Conservation (phyloP, 495 filamentous ascomycete species). For the Xylaria acuta region DNA sequence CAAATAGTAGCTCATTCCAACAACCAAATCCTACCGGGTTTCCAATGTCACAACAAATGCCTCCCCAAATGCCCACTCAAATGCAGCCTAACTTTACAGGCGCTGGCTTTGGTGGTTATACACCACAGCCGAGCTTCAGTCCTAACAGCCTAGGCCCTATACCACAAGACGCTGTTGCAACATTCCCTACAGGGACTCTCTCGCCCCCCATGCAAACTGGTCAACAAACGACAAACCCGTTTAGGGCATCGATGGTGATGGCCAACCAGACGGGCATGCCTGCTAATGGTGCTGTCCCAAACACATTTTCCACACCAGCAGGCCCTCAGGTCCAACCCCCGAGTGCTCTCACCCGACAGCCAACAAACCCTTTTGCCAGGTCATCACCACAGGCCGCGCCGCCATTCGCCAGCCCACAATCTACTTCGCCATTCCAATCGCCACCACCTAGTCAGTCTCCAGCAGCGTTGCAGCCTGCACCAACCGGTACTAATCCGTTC, state of each 20-base stretch:
- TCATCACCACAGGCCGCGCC: constrained; percentile 56
- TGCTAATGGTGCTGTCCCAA: constrained; percentile 34
- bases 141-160: constrained; percentile 62
- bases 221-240: constrained; percentile 80
- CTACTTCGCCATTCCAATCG: constrained; percentile 57
- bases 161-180: constrained; percentile 68
- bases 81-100: constrained; percentile 66
- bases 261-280: constrained; percentile 55
- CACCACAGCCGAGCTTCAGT: constrained; percentile 65
- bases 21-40: constrained; percentile 53
- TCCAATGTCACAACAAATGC: constrained; percentile 58
- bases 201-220: constrained; percentile 44
- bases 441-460: constrained; percentile 54
- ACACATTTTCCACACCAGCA: constrained; percentile 33
- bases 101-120: constrained; percentile 86
- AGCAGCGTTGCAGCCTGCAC: constrained; percentile 63
- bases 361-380: constrained; percentile 86
- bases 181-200: constrained; percentile 50
- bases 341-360: constrained; percentile 63
- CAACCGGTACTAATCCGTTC: constrained; percentile 78
- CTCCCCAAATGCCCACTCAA: constrained; percentile 48
- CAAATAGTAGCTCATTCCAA: constrained; percentile 54
- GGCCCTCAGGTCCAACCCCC: constrained; percentile 41
- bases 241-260: constrained; percentile 83
- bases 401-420: constrained; percentile 51